Evolutionary conservation across 179 eudicot genomes (phyloP).

Genomic region (Heliamphora pulchella): DNA sequence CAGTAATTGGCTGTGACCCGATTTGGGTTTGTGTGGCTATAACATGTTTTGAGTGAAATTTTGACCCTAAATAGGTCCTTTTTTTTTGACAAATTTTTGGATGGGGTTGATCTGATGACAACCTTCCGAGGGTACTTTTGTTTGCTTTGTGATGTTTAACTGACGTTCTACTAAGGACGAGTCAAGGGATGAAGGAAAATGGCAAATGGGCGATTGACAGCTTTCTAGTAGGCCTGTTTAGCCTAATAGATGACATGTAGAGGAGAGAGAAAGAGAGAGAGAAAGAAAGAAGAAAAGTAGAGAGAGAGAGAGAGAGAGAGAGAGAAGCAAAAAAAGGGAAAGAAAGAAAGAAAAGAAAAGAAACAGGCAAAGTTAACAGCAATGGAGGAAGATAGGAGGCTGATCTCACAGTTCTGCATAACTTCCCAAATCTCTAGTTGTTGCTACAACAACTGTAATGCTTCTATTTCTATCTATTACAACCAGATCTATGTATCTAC

Average conservation of each 20-base stretch:
- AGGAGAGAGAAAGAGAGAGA: too few relatives aligned
- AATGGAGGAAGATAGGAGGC: slow-evolving; percentile 33
- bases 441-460: slow-evolving; percentile 9
- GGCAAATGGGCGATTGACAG: slow-evolving; percentile 52
- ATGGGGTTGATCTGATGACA: slow-evolving; percentile 13
- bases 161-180: slow-evolving; percentile 46
- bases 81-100: not conserved
- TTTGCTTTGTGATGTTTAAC: slow-evolving; percentile 19
- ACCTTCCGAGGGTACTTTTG: slow-evolving; percentile 29
- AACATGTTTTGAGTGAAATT: not conserved
- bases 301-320: slow-evolving; percentile 16
- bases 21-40: not conserved
- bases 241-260: slow-evolving; percentile 13
- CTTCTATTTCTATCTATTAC: slow-evolving; percentile 38
- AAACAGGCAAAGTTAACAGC: slow-evolving; percentile 21
- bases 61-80: not conserved
- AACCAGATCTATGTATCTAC: slow-evolving; percentile 46
- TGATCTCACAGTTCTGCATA: slow-evolving; percentile 38
- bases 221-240: slow-evolving; percentile 25
- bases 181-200: slow-evolving; percentile 33
- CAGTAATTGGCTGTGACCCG: not conserved
- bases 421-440: slow-evolving; percentile 32
- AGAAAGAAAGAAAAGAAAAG: slow-evolving; percentile 10
- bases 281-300: too few relatives aligned
- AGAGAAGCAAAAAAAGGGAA: slow-evolving; percentile 16